Percentiles rank a stretch among this genome's conserved stretches.
phyloP scores from a whole-genome alignment of 2,329 filamentous ascomycete genomes.

The Botrytis galanthina region DNA sequence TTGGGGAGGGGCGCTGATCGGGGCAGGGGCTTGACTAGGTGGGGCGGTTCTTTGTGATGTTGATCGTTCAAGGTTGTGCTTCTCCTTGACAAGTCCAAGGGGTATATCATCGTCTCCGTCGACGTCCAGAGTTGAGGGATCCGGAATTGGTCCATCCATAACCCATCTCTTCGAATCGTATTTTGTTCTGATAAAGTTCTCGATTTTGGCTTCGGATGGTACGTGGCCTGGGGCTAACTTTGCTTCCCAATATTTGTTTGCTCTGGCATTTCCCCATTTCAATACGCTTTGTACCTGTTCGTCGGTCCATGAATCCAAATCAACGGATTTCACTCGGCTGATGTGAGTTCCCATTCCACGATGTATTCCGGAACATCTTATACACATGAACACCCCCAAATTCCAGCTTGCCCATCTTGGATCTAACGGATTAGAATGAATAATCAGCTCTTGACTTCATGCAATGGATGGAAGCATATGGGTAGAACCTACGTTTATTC shows the following conservation, averaged over 20 bases:
- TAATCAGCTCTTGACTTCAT: not conserved
- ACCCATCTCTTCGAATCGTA: constrained; percentile 99
- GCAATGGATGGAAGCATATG: not conserved
- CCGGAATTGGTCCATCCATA: constrained; percentile 95
- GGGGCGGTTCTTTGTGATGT: constrained; percentile 36
- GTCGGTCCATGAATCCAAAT: constrained; percentile 97
- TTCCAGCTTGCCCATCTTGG: constrained; percentile 99
- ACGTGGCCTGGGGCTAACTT: constrained; percentile 89
- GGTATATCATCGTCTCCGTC: constrained; percentile 83
- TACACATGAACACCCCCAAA: constrained; percentile 94
- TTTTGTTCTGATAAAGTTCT: constrained; percentile 99
- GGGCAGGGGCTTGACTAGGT: constrained; percentile 29
- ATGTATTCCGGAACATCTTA: constrained; percentile 97
- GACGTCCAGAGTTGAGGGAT: constrained; percentile 80
- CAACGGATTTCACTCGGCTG: constrained; percentile 95
- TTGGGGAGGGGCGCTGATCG: constrained; percentile 48
- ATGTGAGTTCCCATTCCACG: constrained; percentile 99
- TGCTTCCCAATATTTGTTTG: constrained; percentile 98
- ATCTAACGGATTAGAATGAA: constrained; percentile 52
- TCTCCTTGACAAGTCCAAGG: constrained; percentile 62
- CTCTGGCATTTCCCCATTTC: constrained; percentile 92
- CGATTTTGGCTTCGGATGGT: constrained; percentile 95
- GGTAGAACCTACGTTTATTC: constrained; percentile 78
- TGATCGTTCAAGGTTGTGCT: constrained; percentile 59
- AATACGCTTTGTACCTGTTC: constrained; percentile 93